Evolutionary conservation across 306 rosid species (phyloP).

Genomic region (Trifolium dubium): DNA sequence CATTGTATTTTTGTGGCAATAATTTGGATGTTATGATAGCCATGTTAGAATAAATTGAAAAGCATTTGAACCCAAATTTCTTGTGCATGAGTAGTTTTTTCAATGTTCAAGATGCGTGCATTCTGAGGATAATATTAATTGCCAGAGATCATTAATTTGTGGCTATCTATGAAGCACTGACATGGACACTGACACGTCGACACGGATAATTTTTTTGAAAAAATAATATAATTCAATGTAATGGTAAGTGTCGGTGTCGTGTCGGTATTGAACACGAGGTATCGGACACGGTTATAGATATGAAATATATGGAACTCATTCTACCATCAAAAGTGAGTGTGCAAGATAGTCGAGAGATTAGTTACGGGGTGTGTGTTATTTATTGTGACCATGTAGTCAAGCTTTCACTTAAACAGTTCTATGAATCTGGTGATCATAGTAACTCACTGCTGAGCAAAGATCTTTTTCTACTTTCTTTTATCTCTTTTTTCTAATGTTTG

Average conservation of each 20-base stretch:
- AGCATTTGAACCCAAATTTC: conserved; percentile 33
- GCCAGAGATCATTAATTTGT: conserved; percentile 13
- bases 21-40: conserved; percentile 29
- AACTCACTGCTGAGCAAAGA: not conserved
- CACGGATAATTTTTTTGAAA: too few species aligned
- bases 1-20: conserved; percentile 36
- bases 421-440: not conserved
- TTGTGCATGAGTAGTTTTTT: conserved; percentile 37
- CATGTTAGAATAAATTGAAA: conserved; percentile 44
- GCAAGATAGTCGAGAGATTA: not conserved
- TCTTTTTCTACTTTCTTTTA: not conserved
- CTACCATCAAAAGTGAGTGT: conserved; percentile 15
- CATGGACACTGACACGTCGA: too few species aligned
- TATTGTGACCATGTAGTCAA: not conserved
- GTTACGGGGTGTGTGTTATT: conserved; percentile 1
- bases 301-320: conserved; percentile 7
- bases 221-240: too few species aligned
- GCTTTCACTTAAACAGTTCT: conserved; percentile 20
- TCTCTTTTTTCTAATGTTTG: not conserved
- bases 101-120: conserved; percentile 3
- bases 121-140: conserved; percentile 19
- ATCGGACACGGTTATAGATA: not conserved
- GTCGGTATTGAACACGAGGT: too few species aligned
- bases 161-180: too few species aligned
- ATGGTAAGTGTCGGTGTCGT: too few species aligned